Conservation (phyloP, 2,329 filamentous ascomycete species). For the Hymenoscyphus albidus region DNA sequence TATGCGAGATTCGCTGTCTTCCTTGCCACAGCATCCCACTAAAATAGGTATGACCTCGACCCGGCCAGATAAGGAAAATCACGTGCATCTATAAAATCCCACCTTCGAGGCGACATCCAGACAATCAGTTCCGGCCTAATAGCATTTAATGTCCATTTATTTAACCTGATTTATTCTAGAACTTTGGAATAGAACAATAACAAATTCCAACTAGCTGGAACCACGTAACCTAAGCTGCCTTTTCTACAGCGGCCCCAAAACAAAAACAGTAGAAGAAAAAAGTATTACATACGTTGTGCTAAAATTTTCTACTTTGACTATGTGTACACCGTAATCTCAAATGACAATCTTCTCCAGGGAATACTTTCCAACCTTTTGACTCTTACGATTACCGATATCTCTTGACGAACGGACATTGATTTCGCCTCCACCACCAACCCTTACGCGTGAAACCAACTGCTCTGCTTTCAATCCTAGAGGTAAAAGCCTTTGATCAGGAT, state of each 20-base stretch:
- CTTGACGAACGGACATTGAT: constrained; percentile 63
- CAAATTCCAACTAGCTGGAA: too few species aligned
- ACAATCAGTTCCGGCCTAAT: too few species aligned
- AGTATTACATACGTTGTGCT: not conserved
- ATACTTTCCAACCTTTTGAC: constrained; percentile 77
- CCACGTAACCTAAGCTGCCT: too few species aligned
- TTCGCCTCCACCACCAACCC: constrained; percentile 67
- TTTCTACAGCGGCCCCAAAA: too few species aligned
- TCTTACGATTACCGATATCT: constrained; percentile 73
- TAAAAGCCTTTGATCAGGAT: constrained; percentile 48
- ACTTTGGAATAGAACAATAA: too few species aligned
- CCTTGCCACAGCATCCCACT: too few species aligned
- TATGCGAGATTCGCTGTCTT: not conserved
- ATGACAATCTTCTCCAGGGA: constrained; percentile 73
- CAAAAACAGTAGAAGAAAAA: not conserved
- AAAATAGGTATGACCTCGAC: not conserved
- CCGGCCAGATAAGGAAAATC: not conserved
- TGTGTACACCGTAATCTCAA: constrained; percentile 38
- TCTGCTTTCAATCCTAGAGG: constrained; percentile 70
- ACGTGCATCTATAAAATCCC: not conserved
- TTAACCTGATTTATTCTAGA: too few species aligned
- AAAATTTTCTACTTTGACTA: not conserved
- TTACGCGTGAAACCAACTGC: constrained; percentile 46
- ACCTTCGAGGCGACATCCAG: not conserved
- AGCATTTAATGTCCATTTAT: too few species aligned